Conservation (phyloP, 2,329 filamentous ascomycete genomes). For the Botrytis cinerea region DNA sequence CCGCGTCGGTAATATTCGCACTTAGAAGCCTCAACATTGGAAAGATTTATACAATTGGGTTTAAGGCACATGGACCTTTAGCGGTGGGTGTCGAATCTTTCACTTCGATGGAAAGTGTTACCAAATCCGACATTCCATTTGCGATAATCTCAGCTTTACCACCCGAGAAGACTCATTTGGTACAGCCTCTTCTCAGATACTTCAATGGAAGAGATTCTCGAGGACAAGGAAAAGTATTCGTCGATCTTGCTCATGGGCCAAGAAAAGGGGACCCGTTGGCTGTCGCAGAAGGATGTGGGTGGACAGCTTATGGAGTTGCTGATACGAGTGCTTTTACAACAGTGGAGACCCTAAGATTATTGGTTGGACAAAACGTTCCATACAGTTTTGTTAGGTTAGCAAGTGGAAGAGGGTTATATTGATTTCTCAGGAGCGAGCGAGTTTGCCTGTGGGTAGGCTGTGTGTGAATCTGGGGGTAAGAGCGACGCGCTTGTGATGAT, state of each 20-base stretch:
- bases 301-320: constrained; percentile 75
- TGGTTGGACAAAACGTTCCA: constrained; percentile 84
- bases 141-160: constrained; percentile 79
- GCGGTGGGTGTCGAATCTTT: constrained; percentile 65
- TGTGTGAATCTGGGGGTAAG: background rate
- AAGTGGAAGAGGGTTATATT: constrained; percentile 55
- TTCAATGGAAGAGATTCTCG: constrained; percentile 47
- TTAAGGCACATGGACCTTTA: constrained; percentile 65
- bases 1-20: constrained; percentile 77
- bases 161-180: constrained; percentile 75
- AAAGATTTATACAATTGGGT: constrained; percentile 82
- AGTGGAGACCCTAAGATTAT: constrained; percentile 74
- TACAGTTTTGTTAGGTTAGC: constrained; percentile 85
- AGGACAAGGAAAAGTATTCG: constrained; percentile 65
- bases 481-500: background rate
- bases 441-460: background rate
- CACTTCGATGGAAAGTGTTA: constrained; percentile 74
- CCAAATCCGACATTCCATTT: constrained; percentile 76
- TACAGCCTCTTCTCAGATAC: constrained; percentile 74
- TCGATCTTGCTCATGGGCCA: constrained; percentile 69
- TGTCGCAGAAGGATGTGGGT: constrained; percentile 73
- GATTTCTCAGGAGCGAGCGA: constrained; percentile 20
- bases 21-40: constrained; percentile 73
- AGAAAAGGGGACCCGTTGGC: constrained; percentile 68
- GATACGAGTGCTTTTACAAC: constrained; percentile 84